Evolutionary conservation across 1,284 basidiomycete species (phyloP), one percentile per base, ranked within the genome.

Genomic region (Microbotryum silenes-acaulis): DNA sequence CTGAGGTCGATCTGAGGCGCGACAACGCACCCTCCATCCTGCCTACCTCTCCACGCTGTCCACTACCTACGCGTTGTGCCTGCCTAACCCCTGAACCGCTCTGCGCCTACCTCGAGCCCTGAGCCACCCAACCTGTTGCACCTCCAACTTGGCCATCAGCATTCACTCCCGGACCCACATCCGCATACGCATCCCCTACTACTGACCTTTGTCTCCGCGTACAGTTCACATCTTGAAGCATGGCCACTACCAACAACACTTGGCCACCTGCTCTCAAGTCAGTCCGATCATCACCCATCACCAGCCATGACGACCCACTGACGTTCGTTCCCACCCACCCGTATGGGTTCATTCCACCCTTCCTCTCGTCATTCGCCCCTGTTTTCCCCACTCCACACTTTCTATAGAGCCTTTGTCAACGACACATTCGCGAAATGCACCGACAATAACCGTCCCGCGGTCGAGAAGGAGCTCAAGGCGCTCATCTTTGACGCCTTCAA

Each of bases 401-500:
- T 5, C 27, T 27, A 1, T 45, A 74, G 72, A 64, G 48, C 61
- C 18, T 72, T 72, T 55, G 73, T 74, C 54, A 71, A 72, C 57
- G 65, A 71, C 49, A 72, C 72, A 1, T 73, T 74, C 57, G 66
- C 70, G 6, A 65, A 69, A 52, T 76, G 75, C 65, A 76, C 69
- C 12, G 75, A 77, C 56, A 62, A 72, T 10, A 78, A 78, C 59
- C 68, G 76, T 12, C 62, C 69, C 33, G 72, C 72, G 4, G 77
- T 77, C 53, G 76, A 76, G 59, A 68, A 72, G n/a, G 77, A 78
- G 64, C 72, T 78, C 29, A 74, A 76, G 59, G 67, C 66, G 16
- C 70, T 75, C 50, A 77, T 78, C 63, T 77, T 76, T 61, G 62
- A 73, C 29, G 75, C 76, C 0, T 77, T 74, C 62, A 71, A 74